Percentiles rank a stretch among this genome's conserved stretches.
Evolutionary conservation across 1,284 basidiomycete species (phyloP).

Genomic region (Melampsora americana): DNA sequence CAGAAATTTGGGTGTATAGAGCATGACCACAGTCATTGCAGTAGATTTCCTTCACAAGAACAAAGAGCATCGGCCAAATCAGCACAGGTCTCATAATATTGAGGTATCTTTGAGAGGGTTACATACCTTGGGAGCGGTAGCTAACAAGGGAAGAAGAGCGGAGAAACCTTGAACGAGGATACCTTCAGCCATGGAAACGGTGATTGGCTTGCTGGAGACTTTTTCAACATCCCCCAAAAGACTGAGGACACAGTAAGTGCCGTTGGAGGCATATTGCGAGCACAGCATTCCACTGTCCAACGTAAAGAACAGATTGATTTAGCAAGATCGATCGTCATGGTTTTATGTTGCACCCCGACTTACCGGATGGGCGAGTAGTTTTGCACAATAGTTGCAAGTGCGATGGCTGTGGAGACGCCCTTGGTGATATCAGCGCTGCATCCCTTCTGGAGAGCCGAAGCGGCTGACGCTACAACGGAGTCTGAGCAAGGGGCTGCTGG

Average conservation of each 20-base stretch:
- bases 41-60: background rate
- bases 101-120: background rate
- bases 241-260: constrained; percentile 3
- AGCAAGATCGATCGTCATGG: background rate
- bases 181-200: background rate
- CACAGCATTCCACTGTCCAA: constrained; percentile 10
- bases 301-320: background rate
- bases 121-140: constrained; percentile 15
- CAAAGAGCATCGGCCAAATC: background rate
- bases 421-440: constrained; percentile 18
- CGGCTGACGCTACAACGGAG: background rate
- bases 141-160: background rate
- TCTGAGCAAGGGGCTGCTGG: no score
- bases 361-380: constrained; percentile 15
- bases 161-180: constrained; percentile 3
- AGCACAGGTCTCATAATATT: background rate
- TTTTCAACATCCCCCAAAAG: constrained; percentile 12
- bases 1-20: constrained; percentile 1
- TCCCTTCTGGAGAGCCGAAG: background rate
- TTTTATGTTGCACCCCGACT: background rate
- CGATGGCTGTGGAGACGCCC: constrained; percentile 3
- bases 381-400: background rate
- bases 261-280: constrained; percentile 8
- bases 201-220: background rate
- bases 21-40: constrained; percentile 19